Conservation (phyloP, 768 basidiomycete genomes). For the Omphalotus guepiniiformis region DNA sequence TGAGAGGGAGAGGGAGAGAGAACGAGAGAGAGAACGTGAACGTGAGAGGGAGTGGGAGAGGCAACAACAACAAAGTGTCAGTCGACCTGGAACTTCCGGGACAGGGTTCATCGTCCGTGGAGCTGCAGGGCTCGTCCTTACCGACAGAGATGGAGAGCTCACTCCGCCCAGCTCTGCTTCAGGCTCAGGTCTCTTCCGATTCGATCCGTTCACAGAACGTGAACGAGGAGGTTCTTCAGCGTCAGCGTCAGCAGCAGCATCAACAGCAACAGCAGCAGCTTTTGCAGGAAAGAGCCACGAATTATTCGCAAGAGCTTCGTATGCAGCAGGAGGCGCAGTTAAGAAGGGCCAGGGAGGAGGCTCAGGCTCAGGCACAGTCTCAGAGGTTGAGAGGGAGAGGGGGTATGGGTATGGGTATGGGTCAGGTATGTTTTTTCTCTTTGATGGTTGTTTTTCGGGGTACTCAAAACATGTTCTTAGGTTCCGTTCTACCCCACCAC, state of each 20-base stretch:
- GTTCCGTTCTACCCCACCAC: not conserved
- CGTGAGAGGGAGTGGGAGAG: too few relatives aligned
- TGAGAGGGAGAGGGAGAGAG: too few relatives aligned
- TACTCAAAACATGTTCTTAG: not conserved
- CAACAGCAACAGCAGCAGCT: too few relatives aligned
- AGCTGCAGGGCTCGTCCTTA: conserved; percentile 8
- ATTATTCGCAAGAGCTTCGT: conserved; percentile 2
- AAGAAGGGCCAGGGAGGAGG: conserved; percentile 2
- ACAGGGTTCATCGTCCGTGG: conserved; percentile 9
- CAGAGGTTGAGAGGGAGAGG: too few relatives aligned
- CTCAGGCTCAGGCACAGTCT: too few relatives aligned
- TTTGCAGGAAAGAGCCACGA: not conserved
- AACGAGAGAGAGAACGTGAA: too few relatives aligned
- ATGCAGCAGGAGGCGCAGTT: conserved; percentile 8
- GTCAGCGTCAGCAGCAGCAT: too few relatives aligned
- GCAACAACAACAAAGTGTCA: too few relatives aligned
- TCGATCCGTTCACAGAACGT: too few relatives aligned
- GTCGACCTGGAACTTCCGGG: conserved; percentile 6
- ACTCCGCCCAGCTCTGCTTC: too few relatives aligned
- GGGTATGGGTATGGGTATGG: too few relatives aligned
- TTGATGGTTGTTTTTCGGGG: not conserved
- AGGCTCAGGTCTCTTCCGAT: too few relatives aligned
- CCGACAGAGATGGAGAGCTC: not conserved
- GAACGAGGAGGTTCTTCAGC: not conserved
- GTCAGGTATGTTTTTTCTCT: not conserved